Base-by-base conservation (phyloP, 805 yeast species). In the Metschnikowia kunwiensis region DNA sequence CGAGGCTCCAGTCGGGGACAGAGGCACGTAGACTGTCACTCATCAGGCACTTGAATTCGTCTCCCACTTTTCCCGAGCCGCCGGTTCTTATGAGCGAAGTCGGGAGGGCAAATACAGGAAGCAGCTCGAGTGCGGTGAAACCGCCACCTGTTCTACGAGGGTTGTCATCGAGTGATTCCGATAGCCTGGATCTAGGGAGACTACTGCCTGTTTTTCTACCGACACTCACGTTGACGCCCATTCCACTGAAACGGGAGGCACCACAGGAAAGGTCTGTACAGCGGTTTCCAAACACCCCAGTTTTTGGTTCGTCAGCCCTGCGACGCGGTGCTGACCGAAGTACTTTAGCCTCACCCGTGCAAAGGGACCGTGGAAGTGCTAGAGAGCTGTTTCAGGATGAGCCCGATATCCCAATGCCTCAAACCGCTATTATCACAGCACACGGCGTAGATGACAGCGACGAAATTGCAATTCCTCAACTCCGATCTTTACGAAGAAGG, bases 31-130 rank as follows among this genome's bases (percentile, higher is more conserved):
- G 50, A 5, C 58, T 66, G 22, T 59, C 69, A 10, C 43, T 61
- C 38, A 57, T 66, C 13, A 57, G 60, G 26, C 50, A 61, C 20
- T 51, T 63, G 35, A 57, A 65, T 38, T 65, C 71, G 2, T 66
- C 72, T 7, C 74, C 74, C 2, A 64, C 71, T 2, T 47, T 66
- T 19, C 74, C 74, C 3, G 68, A 65, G 37, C 68, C 72, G 2
- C 74, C 74, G 5, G 56, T 62, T 11, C 53, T 67, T 8, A 49
- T 53, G 33, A 65, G 71, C 6, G 72, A 65, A 36, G 41, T 62
- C 14, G 65, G 61, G 1, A 36, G 45, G 11, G 21, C 30, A 32
- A 32, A 33, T 23, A 27, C 36, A 4, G 35, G 40, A 15, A 44
- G 45, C 43, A 46, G 46, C 42, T 45, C 51, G 10, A 40, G 49